These are phyloP conservation scores for Dorcoceras hygrometricum DNA, from an alignment of 257 asterid species.

Conservation along the genomic window DNA sequence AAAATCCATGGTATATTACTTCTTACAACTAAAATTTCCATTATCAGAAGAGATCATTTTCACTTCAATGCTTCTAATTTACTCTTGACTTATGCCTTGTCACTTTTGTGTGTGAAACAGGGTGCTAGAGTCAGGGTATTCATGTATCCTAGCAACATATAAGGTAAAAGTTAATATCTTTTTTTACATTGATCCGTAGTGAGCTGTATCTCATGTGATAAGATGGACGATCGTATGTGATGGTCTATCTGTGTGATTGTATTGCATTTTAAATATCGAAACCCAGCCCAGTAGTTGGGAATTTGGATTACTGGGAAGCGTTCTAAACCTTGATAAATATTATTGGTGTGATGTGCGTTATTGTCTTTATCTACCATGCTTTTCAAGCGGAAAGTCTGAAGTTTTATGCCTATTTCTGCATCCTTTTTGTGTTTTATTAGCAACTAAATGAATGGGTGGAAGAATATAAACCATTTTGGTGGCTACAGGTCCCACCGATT, in stretches of 20 bases:
- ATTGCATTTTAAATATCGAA: not conserved
- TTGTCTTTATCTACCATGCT: no score
- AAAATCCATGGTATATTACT: constrained; percentile 52
- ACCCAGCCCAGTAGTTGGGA: not conserved
- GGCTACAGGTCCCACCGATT: no score
- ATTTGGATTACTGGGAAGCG: not conserved
- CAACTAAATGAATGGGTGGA: not conserved
- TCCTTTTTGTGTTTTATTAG: not conserved
- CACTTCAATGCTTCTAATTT: no score
- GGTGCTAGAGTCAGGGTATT: constrained; percentile 48
- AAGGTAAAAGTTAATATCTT: constrained; percentile 6
- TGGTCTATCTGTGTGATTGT: not conserved
- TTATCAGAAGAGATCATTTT: not conserved
- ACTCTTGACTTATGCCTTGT: not conserved
- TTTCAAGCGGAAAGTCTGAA: not conserved
- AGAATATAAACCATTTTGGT: not conserved
- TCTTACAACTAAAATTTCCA: not conserved
- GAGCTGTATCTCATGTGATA: not conserved
- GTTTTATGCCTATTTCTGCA: not conserved
- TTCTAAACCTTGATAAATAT: no score
- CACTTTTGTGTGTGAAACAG: constrained; percentile 20
- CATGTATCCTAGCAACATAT: constrained; percentile 55
- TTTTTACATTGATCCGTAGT: not conserved
- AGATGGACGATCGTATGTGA: not conserved
- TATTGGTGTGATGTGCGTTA: not conserved